Evolutionary conservation across 192 early-diverging fungal species (phyloP), one percentile per base, ranked within the genome.

Genomic region (Coemansia sp.): DNA sequence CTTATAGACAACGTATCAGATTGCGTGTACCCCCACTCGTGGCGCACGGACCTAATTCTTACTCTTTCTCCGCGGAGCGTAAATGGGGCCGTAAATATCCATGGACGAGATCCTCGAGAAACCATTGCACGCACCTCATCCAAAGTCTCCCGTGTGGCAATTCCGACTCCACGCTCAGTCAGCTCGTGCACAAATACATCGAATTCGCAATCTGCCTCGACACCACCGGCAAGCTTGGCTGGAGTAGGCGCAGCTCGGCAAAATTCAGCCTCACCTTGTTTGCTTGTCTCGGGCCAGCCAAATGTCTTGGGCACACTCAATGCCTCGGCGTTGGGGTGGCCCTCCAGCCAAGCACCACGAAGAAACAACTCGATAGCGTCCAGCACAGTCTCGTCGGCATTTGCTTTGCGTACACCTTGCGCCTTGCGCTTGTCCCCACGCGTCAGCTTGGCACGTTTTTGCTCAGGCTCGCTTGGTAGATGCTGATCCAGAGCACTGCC

Each of bases 1-100:
- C 48, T 31, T 14, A 82, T 62, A 1, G 18, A 51, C 8, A 82
- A 48, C 23, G 75, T 74, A 50, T 82, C 79, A 10, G 67, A 10
- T 46, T 82, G 79, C 11, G 79, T 73, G 37, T 82, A 82, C 20
- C 79, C 79, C 79, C 79, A 82, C 46, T 76, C 73, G 60, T 82
- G 73, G 20, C 71, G 68, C 64, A 82, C 73, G 2, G 74, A 60
- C 34, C 72, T 71, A 9, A 82, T 46, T 10, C 65, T 48, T 6
- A 62, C 79, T 26, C 45, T 67, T 59, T 82, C 79, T 53, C 74
- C 79, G 10, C 50, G 31, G 60, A 82, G 65, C 14, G 67, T 67
- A 63, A 82, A 82, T 5, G 79, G 70, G 5, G 75, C 73, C 1
- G 43, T 38, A 65, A 82, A 73, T 2, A 64, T 34, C 79, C 79